Evolutionary conservation across 768 basidiomycete species (phyloP), one percentile per base, ranked within the genome.

Genomic region (Trametes punicea): DNA sequence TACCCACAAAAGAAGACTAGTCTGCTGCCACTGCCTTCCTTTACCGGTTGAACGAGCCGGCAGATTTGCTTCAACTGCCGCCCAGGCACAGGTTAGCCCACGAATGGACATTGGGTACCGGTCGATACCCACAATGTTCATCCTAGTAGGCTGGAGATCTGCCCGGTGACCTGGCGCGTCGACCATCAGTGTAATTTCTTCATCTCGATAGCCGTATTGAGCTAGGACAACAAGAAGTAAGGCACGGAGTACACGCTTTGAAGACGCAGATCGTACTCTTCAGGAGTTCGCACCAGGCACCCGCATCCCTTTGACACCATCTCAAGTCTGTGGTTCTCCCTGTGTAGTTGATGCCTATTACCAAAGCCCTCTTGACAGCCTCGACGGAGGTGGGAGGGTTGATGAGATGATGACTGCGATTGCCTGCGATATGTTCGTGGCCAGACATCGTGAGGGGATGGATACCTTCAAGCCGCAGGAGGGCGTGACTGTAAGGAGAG

Each of bases 311-410:
- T 27, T 57, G 61, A 15, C 56, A 46, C 6, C 47, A 26, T 15
- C 16, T 18, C 31, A 59, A 46, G 10, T 34, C 23, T 25, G 30
- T n/a, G 15, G 20, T 51, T 16, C 33, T 29, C 2, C 6, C 30
- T 0, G 36, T 27, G 29, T 62, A 62, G 25, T 62, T 55, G 49
- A 62, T 59, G 33, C 61, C 61, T 20, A 62, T 62, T 45, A 62
- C 20, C 21, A 62, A 38, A 10, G 61, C 61, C 40, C 46, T 47
- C 46, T 53, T 30, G 6, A 44, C 21, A 8, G 55, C n/a, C 13
- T 42, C 21, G 31, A 51, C 25, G 2, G 44, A 27, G 6, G 39
- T 16, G n/a, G n/a, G n/a, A n/a, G n/a, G n/a, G n/a, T n/a, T n/a
- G n/a, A n/a, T n/a, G n/a, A n/a, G n/a, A n/a, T n/a, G n/a, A n/a